Evolutionary conservation across 805 yeast genomes (phyloP).

Genomic region (Danielia reshetovae): DNA sequence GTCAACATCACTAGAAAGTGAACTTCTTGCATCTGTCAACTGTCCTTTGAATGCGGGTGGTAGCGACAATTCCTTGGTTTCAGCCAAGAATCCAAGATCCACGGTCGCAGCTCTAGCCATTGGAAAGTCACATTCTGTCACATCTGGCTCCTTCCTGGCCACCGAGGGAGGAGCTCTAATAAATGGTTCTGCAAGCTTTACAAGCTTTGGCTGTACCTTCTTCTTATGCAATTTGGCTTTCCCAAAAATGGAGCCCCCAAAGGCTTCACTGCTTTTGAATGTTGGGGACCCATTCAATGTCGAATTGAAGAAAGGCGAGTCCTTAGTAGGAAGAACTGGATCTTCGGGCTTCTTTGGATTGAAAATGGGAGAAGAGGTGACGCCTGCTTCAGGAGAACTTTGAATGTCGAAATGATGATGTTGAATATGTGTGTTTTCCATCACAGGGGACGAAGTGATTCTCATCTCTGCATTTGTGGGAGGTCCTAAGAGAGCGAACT

Average conservation of each 20-base stretch:
- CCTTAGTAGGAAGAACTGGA: conserved; percentile 23
- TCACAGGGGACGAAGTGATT: conserved; percentile 8
- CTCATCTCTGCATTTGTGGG: not conserved
- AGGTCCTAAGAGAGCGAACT: conserved; percentile 1
- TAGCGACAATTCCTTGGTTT: too few relatives aligned
- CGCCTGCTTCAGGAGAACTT: conserved; percentile 8
- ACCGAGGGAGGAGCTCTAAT: too few relatives aligned
- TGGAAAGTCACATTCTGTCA: too few relatives aligned
- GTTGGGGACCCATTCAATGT: conserved; percentile 6
- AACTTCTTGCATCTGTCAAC: too few relatives aligned
- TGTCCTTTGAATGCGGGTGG: too few relatives aligned
- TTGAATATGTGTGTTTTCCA: not conserved
- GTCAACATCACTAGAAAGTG: too few relatives aligned
- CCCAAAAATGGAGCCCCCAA: not conserved
- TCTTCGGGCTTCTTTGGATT: conserved; percentile 29
- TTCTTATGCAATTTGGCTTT: not conserved
- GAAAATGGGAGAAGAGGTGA: conserved; percentile 9
- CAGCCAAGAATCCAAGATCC: too few relatives aligned
- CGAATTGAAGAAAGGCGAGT: conserved; percentile 34
- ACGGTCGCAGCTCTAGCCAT: too few relatives aligned
- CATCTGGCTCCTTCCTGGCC: too few relatives aligned
- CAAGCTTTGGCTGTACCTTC: too few relatives aligned
- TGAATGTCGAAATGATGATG: not conserved
- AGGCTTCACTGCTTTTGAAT: not conserved
- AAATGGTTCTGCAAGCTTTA: too few relatives aligned